phyloP scores from a whole-genome alignment of 495 filamentous ascomycete species.

The Cercophora sp. region DNA sequence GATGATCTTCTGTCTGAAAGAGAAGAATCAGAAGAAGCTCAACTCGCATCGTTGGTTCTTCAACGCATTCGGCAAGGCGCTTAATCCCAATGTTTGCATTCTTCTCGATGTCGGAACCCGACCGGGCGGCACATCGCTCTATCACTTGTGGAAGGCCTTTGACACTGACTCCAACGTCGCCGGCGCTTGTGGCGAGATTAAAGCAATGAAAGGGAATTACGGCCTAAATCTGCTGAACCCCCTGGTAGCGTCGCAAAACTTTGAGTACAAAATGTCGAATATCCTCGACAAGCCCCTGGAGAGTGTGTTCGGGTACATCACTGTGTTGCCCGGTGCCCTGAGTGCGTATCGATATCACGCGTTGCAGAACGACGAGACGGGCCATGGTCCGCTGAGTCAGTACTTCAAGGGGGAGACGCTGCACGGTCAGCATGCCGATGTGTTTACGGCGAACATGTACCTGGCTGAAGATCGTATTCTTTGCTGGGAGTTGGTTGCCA shows the following conservation, averaged over 20 bases:
- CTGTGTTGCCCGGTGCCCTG: constrained; percentile 89
- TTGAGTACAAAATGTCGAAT: constrained; percentile 99
- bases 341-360: constrained; percentile 96
- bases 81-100: constrained; percentile 95
- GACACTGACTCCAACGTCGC: constrained; percentile 95
- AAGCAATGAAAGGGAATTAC: constrained; percentile 84
- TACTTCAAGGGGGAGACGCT: constrained; percentile 99
- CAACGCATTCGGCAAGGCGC: constrained; percentile 89
- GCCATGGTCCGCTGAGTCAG: constrained; percentile 91
- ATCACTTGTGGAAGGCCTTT: constrained; percentile 98
- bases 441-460: constrained; percentile 99
- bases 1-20: constrained; percentile 98
- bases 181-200: constrained; percentile 95
- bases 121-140: constrained; percentile 80
- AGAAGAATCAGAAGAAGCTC: constrained; percentile 95
- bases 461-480: constrained; percentile 97
- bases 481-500: constrained; percentile 98
- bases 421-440: constrained; percentile 93
- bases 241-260: constrained; percentile 94
- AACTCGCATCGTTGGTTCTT: constrained; percentile 99
- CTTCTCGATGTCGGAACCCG: constrained; percentile 93
- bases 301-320: constrained; percentile 96
- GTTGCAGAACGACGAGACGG: constrained; percentile 92
- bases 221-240: constrained; percentile 86
- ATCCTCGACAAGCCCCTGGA: constrained; percentile 98